Conservation (phyloP, 495 filamentous ascomycete species). For the Cercophora scortea region DNA sequence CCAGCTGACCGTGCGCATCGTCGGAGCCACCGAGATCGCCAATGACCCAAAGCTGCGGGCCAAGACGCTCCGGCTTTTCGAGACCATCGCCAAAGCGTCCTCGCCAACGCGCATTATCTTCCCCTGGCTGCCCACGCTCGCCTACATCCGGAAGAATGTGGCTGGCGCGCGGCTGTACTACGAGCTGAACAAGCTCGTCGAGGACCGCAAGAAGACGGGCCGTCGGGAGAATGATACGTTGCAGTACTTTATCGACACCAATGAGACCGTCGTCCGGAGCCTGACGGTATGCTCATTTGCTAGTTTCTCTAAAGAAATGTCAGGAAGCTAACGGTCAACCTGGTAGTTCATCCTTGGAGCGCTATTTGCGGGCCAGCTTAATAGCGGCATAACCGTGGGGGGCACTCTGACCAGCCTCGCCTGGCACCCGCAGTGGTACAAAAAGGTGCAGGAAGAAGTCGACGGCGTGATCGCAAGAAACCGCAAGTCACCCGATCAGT, state of each 20-base stretch:
- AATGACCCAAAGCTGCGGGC: slow-evolving; percentile 24
- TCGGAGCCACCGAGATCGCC: slow-evolving; percentile 35
- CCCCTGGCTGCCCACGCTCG: slow-evolving; percentile 30
- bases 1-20: slow-evolving; percentile 31
- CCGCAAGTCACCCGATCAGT: slow-evolving; percentile 17
- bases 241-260: slow-evolving; percentile 37
- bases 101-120: slow-evolving; percentile 32
- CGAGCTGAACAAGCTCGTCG: slow-evolving; percentile 29
- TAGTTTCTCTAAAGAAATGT: neutral
- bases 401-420: slow-evolving; percentile 34
- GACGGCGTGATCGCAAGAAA: slow-evolving; percentile 27
- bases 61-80: slow-evolving; percentile 25
- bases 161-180: slow-evolving; percentile 31
- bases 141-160: slow-evolving; percentile 18
- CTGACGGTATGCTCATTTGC: slow-evolving; percentile 4
- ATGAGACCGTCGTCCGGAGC: slow-evolving; percentile 18
- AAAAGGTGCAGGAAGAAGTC: slow-evolving; percentile 30
- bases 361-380: slow-evolving; percentile 27
- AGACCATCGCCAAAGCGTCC: slow-evolving; percentile 23
- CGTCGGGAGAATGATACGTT: slow-evolving; percentile 33
- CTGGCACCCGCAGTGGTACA: slow-evolving; percentile 30
- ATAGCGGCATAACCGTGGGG: slow-evolving; percentile 38
- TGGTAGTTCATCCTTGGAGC: slow-evolving; percentile 31
- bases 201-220: slow-evolving; percentile 29
- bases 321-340: neutral